phyloP scores from a whole-genome alignment of 306 rosid genomes.

The Cucumis sativus region DNA sequence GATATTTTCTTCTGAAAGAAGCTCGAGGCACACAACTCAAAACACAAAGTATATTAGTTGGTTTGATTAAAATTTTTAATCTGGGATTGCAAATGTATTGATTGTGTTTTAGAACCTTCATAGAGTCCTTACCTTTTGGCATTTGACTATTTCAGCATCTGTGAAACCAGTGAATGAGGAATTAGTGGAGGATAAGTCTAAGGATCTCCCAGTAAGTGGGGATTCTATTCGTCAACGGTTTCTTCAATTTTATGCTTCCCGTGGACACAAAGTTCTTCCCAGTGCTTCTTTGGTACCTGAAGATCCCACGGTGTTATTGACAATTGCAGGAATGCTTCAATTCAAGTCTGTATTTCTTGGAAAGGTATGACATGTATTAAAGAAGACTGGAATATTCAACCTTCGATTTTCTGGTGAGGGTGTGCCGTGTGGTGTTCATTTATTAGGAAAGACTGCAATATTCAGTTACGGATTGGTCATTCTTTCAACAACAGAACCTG shows the following conservation, averaged over 20 bases:
- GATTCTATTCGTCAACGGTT: constrained; percentile 61
- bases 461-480: neutral
- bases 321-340: constrained; percentile 98
- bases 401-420: neutral
- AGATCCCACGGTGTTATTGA: constrained; percentile 80
- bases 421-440: neutral
- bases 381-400: neutral
- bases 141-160: constrained; percentile 34
- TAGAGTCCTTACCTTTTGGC: constrained; percentile 9
- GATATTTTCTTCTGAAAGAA: constrained; percentile 11
- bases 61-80: constrained; percentile 8
- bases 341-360: constrained; percentile 89
- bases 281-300: constrained; percentile 90
- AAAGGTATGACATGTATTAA: constrained; percentile 23
- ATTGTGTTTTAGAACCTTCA: neutral
- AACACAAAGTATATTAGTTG: constrained; percentile 30
- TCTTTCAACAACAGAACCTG: neutral
- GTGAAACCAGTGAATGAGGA: constrained; percentile 36
- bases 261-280: constrained; percentile 77
- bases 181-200: constrained; percentile 18
- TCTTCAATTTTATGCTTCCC: constrained; percentile 64
- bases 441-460: neutral
- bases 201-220: constrained; percentile 39
- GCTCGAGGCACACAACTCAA: constrained; percentile 11
- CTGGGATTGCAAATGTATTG: neutral